Percentiles rank a stretch among this genome's conserved stretches.
These are phyloP conservation scores for Acanthamoeba lugdunensis DNA, from an alignment of 208 protist species.

Conservation along the genomic window DNA sequence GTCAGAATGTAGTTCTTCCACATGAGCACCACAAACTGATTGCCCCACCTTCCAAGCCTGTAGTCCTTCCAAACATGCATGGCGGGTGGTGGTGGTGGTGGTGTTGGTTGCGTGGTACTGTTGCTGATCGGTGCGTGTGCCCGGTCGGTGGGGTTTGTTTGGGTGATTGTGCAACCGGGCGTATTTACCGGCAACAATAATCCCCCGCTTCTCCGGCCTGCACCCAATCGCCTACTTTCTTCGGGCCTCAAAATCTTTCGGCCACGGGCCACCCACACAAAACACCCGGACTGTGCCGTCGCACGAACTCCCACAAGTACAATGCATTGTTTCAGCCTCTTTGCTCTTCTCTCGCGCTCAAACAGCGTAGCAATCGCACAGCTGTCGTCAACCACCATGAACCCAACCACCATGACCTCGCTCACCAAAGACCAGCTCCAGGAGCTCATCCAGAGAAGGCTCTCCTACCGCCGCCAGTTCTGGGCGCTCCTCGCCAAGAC, in stretches of 20 bases:
- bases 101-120: too few species aligned
- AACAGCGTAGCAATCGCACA: too few species aligned
- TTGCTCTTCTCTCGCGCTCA: too few species aligned
- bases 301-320: too few species aligned
- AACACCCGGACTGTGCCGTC: too few species aligned
- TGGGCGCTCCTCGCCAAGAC: slow-evolving; percentile 64
- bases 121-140: too few species aligned
- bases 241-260: neutral
- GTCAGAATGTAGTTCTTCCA: slow-evolving; percentile 70
- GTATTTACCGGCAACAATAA: too few species aligned
- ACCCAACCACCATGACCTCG: neutral
- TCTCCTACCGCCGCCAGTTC: slow-evolving; percentile 31
- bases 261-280: neutral
- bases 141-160: too few species aligned
- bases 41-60: slow-evolving; percentile 13
- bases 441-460: neutral
- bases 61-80: too few species aligned
- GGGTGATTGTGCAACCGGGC: too few species aligned
- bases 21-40: slow-evolving; percentile 68
- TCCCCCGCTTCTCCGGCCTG: neutral
- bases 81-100: too few species aligned
- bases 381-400: neutral
- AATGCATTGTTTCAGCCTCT: too few species aligned
- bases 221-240: neutral
- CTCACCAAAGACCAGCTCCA: neutral